These are phyloP conservation scores for Pittosporum tobira DNA, from an alignment of 129 eudicot species.

Conservation along the genomic window DNA sequence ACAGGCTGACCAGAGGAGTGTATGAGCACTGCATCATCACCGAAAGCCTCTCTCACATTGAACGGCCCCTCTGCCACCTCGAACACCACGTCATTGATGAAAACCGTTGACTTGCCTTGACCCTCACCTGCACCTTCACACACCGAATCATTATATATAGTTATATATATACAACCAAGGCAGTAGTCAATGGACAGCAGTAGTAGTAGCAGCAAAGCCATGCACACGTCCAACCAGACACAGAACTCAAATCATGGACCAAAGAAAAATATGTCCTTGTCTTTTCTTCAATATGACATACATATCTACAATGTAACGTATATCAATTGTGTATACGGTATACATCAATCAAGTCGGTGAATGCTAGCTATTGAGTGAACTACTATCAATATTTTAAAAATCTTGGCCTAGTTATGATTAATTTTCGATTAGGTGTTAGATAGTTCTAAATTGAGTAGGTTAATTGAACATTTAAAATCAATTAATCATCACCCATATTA, in stretches of 20 bases:
- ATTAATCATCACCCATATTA: too few species aligned
- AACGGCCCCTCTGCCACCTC: constrained; percentile 62
- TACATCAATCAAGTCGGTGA: constrained; percentile 23
- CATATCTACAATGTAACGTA: constrained; percentile 14
- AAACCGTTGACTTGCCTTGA: constrained; percentile 46
- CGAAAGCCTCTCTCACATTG: constrained; percentile 57
- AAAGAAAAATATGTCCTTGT: constrained; percentile 22
- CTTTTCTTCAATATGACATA: constrained; percentile 12
- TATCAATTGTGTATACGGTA: neutral
- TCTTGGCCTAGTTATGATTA: too few species aligned
- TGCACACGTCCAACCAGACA: constrained; percentile 34
- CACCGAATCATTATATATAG: constrained; percentile 14
- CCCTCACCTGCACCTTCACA: constrained; percentile 34
- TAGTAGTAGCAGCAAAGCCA: constrained; percentile 10
- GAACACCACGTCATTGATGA: constrained; percentile 62
- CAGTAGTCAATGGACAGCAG: constrained; percentile 26
- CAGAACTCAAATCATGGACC: constrained; percentile 1
- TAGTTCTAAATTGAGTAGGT: too few species aligned
- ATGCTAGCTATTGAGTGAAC: neutral
- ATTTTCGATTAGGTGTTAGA: too few species aligned
- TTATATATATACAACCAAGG: constrained; percentile 7
- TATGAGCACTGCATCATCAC: constrained; percentile 53
- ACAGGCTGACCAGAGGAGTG: constrained; percentile 63
- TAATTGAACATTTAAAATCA: too few species aligned
- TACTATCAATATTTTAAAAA: too few species aligned